Base-by-base conservation (phyloP, 2,329 filamentous ascomycete genomes). In the Dryadomyces sulphureus region DNA sequence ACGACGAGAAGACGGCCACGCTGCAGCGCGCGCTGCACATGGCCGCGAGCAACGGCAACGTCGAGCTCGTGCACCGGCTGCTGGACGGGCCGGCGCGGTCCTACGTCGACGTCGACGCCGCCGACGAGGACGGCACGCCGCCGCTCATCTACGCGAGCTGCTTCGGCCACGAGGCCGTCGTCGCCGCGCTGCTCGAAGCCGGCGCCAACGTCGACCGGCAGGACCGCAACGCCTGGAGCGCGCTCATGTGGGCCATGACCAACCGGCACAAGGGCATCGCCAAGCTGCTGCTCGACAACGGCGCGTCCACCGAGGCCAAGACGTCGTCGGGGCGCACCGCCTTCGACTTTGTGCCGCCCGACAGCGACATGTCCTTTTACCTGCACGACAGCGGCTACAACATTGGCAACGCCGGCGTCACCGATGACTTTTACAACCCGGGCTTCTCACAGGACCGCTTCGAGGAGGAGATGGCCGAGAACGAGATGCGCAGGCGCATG, bases 181-280 rank as follows among this genome's bases (percentile, higher is more conserved):
- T 96, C 21, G 75, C 82, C 49, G 78, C 82, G 34, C 73, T 98
- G 44, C 77, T 98, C 45, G 77, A 87, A 49, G 86, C 87, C 9
- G 89, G 90, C 21, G 90, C 83, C 35, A 77, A 87, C 56, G 88
- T 96, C 45, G 88, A 98, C 65, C 82, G 82, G 56, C 90, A 96
- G 63, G 92, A 98, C 60, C 84, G 82, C 52, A 96, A 96, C 59
- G 83, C 93, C 59, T 98, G 92, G 92, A 96, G 86, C 57, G 85
- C 92, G 14, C 71, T 98, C 50, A 98, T 98, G 89, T 98, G 92
- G 92, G 90, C 92, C 43, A 96, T 96, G 86, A 98, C 92, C 47
- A 98, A 98, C 62, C 72, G 89, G 48, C 92, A 98, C 65, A 96
- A 96, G 65, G 81, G 80, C 41, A 98, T 98, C 54, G 89, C 90